Evolutionary conservation across 73 alveolate genomes (phyloP).

Genomic region (Blepharisma japonicum): DNA sequence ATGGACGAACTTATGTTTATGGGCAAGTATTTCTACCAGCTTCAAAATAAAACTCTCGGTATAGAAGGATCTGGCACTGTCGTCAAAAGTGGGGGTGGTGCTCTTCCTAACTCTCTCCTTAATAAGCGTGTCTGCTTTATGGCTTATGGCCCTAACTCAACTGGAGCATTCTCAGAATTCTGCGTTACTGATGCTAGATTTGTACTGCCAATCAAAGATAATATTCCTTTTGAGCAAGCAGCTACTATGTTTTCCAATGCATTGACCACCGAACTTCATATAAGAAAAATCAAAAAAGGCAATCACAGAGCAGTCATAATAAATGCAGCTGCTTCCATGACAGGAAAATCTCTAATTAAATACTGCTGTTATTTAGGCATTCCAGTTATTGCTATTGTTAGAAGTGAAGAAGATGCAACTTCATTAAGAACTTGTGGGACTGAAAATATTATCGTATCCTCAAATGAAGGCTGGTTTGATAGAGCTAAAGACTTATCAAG

Average conservation of each 20-base stretch:
- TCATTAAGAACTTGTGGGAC: slow-evolving; percentile 35
- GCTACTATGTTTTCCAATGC: slow-evolving; percentile 50
- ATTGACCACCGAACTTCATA: slow-evolving; percentile 38
- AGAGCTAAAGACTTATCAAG: not conserved
- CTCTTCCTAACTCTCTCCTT: slow-evolving; percentile 34
- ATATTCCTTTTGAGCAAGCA: slow-evolving; percentile 45
- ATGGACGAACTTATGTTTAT: not conserved
- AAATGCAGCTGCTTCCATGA: slow-evolving; percentile 49
- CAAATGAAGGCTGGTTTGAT: slow-evolving; percentile 10
- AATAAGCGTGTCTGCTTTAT: not conserved
- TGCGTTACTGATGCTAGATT: not conserved
- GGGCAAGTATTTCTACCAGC: not conserved
- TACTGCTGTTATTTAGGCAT: slow-evolving; percentile 24
- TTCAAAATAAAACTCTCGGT: slow-evolving; percentile 35
- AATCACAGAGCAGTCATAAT: slow-evolving; percentile 32
- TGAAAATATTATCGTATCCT: slow-evolving; percentile 9
- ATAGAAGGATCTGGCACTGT: slow-evolving; percentile 61
- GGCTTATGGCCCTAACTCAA: not conserved
- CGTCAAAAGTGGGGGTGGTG: slow-evolving; percentile 48
- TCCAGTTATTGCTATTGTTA: slow-evolving; percentile 39
- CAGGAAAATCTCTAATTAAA: slow-evolving; percentile 44
- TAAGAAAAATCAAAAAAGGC: slow-evolving; percentile 28
- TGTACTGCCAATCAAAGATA: slow-evolving; percentile 17
- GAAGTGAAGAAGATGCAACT: slow-evolving; percentile 49
- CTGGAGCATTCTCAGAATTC: slow-evolving; percentile 8